Conservation (phyloP, 2,329 filamentous ascomycete genomes). For the Fusarium veterinarium region DNA sequence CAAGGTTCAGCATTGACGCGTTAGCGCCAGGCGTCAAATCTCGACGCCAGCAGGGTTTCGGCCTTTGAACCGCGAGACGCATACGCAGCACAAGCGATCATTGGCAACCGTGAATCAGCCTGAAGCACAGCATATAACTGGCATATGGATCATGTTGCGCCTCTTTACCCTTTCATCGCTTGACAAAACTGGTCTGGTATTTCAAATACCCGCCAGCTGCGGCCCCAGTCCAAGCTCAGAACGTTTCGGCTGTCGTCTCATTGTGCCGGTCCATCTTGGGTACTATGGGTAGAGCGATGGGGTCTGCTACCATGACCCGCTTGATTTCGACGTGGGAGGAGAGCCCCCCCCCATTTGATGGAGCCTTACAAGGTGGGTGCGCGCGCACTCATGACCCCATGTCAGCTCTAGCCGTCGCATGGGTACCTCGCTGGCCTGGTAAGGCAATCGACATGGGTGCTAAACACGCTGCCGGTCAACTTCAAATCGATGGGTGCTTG, state of each 20-base stretch:
- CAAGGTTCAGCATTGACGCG: not conserved
- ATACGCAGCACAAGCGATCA: conserved; percentile 26
- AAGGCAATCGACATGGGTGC: conserved; percentile 40
- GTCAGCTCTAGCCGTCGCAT: conserved; percentile 34
- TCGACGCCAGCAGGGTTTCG: conserved; percentile 13
- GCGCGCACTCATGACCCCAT: conserved; percentile 35
- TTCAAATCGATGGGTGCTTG: conserved; percentile 46
- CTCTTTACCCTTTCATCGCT: conserved; percentile 36
- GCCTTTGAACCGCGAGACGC: conserved; percentile 28
- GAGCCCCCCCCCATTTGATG: conserved; percentile 37
- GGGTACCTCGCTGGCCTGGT: conserved; percentile 43
- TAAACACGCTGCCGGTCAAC: conserved; percentile 37
- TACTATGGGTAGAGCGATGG: conserved; percentile 41
- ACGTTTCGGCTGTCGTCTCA: conserved; percentile 44
- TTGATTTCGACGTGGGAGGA: conserved; percentile 34
- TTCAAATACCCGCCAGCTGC: conserved; percentile 28
- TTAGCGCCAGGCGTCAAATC: not conserved
- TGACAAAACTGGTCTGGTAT: conserved; percentile 33
- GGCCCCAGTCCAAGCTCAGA: conserved; percentile 42
- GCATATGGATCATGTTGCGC: conserved; percentile 38
- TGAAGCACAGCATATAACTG: conserved; percentile 37
- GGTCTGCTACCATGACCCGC: conserved; percentile 36
- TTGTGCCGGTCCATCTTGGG: conserved; percentile 42
- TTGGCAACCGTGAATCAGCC: conserved; percentile 37
- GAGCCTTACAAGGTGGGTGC: conserved; percentile 33